Evolutionary conservation across 768 basidiomycete genomes (phyloP).

Genomic region (Hypsizygus marmoreus): DNA sequence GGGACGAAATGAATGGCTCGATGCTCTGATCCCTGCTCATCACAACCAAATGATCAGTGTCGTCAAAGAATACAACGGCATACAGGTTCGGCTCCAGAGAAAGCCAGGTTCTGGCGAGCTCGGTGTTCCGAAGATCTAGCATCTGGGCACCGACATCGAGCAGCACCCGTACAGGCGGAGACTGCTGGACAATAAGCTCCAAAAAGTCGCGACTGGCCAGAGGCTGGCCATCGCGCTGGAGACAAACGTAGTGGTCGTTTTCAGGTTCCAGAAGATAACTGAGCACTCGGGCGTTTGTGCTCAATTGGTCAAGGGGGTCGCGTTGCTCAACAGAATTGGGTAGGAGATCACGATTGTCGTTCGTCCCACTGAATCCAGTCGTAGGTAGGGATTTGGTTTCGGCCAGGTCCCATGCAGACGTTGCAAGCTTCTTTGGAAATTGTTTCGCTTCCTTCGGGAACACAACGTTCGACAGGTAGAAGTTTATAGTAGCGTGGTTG

Average conservation of each 20-base stretch:
- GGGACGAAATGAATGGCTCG: conserved; percentile 38
- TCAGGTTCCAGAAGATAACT: conserved; percentile 36
- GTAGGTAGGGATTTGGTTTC: conserved; percentile 33
- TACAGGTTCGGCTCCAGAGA: conserved; percentile 21
- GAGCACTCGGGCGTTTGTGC: conserved; percentile 49
- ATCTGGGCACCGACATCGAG: conserved; percentile 59
- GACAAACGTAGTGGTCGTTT: conserved; percentile 35
- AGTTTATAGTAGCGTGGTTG: conserved; percentile 42
- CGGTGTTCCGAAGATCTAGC: conserved; percentile 45
- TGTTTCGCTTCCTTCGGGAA: conserved; percentile 51
- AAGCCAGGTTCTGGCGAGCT: conserved; percentile 44
- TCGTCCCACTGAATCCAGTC: conserved; percentile 57
- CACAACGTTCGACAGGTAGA: conserved; percentile 45
- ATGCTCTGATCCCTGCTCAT: conserved; percentile 34
- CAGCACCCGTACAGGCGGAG: conserved; percentile 42
- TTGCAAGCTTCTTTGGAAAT: conserved; percentile 45
- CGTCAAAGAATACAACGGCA: conserved; percentile 45
- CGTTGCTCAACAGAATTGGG: conserved; percentile 34
- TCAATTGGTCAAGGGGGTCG: conserved; percentile 36
- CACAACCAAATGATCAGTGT: conserved; percentile 33
- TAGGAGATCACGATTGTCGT: conserved; percentile 41
- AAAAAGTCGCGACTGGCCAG: conserved; percentile 27
- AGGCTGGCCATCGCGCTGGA: conserved; percentile 18
- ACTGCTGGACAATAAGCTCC: conserved; percentile 28
- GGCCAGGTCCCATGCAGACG: conserved; percentile 54